phyloP scores from a whole-genome alignment of 352 stramenopile genomes.

The Globisporangium cederbergense region DNA sequence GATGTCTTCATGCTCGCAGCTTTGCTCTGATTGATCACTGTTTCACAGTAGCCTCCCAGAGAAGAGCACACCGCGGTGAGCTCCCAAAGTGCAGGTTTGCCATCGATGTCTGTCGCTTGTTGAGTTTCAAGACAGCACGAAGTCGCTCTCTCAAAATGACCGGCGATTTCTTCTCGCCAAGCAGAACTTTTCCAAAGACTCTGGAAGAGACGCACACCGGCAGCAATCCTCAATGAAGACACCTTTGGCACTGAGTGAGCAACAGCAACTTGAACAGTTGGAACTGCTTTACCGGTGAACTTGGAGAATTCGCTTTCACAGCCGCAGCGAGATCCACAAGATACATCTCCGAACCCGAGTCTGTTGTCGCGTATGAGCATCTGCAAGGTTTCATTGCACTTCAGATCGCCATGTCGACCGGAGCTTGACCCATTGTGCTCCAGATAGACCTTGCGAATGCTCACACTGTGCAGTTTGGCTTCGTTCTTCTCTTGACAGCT shows the following conservation, averaged over 20 bases:
- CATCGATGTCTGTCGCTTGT: not conserved
- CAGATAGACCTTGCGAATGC: not conserved
- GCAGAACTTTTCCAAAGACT: slow-evolving; percentile 14
- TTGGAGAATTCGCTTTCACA: not conserved
- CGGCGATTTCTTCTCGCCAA: slow-evolving; percentile 21
- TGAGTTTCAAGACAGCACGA: not conserved
- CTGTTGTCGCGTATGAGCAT: slow-evolving; percentile 13
- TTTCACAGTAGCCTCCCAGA: slow-evolving; percentile 15
- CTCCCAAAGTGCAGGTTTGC: not conserved
- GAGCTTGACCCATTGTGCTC: not conserved
- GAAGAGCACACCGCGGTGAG: not conserved
- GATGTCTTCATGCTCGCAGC: not conserved
- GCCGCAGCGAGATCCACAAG: not conserved
- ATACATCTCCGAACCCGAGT: not conserved
- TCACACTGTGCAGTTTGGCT: not conserved
- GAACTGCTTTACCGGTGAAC: not conserved
- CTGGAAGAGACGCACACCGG: slow-evolving; percentile 29
- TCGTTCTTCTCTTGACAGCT: not conserved
- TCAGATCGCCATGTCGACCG: not conserved
- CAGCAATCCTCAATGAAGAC: slow-evolving; percentile 22
- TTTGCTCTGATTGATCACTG: not conserved
- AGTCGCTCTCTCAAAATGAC: slow-evolving; percentile 9
- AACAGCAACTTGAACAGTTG: not conserved
- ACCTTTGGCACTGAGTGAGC: not conserved
- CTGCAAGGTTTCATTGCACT: slow-evolving; percentile 28